Conservation (phyloP, 306 rosid species). For the Glycine soja region DNA sequence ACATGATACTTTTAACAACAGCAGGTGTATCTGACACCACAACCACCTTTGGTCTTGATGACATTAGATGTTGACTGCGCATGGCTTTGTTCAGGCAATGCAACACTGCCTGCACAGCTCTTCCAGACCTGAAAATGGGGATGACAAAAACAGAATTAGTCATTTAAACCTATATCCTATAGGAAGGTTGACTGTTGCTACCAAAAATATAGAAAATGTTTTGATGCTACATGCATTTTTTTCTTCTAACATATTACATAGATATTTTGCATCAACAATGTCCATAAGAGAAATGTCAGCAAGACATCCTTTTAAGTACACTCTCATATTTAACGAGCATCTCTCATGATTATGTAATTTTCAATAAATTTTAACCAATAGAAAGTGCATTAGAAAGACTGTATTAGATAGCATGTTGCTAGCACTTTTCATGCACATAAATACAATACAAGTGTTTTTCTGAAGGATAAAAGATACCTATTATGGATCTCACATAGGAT, state of each 20-base stretch:
- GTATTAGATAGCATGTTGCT: no score
- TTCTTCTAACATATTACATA: not conserved
- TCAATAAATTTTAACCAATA: no score
- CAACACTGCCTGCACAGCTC: constrained; percentile 82
- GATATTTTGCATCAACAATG: not conserved
- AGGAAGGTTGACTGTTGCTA: not conserved
- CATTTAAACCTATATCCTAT: constrained; percentile 30
- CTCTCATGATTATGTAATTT: no score
- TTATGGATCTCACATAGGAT: no score
- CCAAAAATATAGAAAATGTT: not conserved
- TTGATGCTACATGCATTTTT: not conserved
- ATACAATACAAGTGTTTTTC: no score
- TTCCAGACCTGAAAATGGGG: constrained; percentile 63
- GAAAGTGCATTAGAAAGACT: no score
- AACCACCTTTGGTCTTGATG: constrained; percentile 75
- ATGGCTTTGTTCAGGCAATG: constrained; percentile 70
- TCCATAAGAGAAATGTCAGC: not conserved
- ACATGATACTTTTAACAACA: constrained; percentile 64
- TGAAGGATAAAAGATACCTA: no score
- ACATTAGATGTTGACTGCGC: constrained; percentile 44
- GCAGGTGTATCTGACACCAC: constrained; percentile 89
- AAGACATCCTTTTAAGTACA: no score
- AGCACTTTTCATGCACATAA: no score
- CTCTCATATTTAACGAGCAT: no score
- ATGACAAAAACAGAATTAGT: constrained; percentile 39